A percentile compares a stretch with the other conserved stretches of the same genome.
Evolutionary conservation across 2,329 filamentous ascomycete genomes (phyloP).

Genomic region (Parastagonospora nodorum): DNA sequence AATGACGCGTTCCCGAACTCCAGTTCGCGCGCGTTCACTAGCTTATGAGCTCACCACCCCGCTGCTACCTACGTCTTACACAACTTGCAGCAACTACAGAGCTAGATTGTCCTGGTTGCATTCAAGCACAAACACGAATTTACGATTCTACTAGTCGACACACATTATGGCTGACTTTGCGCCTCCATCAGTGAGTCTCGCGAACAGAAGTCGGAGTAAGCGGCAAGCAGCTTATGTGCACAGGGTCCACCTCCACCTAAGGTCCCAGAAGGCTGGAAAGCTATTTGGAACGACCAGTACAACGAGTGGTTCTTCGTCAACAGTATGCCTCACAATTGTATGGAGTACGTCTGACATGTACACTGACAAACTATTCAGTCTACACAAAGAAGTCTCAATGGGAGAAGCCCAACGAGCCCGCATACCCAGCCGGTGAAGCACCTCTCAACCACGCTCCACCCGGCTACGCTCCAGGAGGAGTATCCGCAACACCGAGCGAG

Average conservation of each 20-base stretch:
- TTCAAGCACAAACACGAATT: neutral
- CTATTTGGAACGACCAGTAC: constrained; percentile 84
- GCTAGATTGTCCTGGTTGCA: neutral
- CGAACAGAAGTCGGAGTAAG: neutral
- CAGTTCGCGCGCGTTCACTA: constrained; percentile 8
- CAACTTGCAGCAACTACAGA: neutral
- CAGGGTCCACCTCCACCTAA: constrained; percentile 61
- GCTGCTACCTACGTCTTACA: neutral
- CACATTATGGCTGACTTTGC: constrained; percentile 41
- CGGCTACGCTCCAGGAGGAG: constrained; percentile 61
- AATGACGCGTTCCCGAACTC: constrained; percentile 24
- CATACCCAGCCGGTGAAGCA: constrained; percentile 56
- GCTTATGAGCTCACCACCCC: constrained; percentile 18
- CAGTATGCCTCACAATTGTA: constrained; percentile 34
- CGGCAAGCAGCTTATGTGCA: constrained; percentile 8
- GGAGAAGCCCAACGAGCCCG: constrained; percentile 77
- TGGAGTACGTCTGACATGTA: neutral
- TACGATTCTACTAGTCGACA: neutral
- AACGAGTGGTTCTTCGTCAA: constrained; percentile 96
- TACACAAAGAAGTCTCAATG: constrained; percentile 89
- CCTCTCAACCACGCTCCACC: constrained; percentile 68
- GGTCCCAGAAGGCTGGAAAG: constrained; percentile 81
- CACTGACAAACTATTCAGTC: constrained; percentile 33
- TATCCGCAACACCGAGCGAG: constrained; percentile 46
- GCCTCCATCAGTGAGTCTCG: constrained; percentile 39